Base-by-base conservation (phyloP, 768 basidiomycete species). In the Chalciporus piperatus region DNA sequence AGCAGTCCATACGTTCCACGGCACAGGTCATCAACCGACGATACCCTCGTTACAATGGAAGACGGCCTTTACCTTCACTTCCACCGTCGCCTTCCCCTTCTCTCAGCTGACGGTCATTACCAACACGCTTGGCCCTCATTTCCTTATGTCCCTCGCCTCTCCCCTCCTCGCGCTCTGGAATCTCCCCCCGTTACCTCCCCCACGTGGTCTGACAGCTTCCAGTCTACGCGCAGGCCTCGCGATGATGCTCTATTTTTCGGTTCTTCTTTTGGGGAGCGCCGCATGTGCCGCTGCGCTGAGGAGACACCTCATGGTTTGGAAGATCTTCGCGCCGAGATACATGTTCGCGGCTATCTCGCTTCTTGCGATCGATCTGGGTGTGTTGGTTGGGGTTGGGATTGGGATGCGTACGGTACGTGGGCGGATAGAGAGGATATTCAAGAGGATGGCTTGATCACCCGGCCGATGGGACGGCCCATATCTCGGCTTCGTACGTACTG, bases 261-360 rank as follows among this genome's bases (percentile, higher is more conserved):
- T 72, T 5, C 62, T 94, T 20, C 68, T 92, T 2, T 61, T 94
- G 4, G 85, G 88, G 4, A 80, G 83, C 14, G 85, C 91, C 3
- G 67, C 82, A 6, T 83, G 83, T 50, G 84, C 91, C 0, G 88
- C 92, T 8, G 79, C 84, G 59, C 70, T 95, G 46, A 70, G 93
- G 56, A 67, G 93, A 41, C 94, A 98, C 66, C 68, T 97, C 57
- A 97, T 97, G 94, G 94, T 98, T 20, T 99, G 97, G 97, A 98
- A 98, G 72, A 86, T 98, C 4, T 99, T 98, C 62, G 96, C 95
- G 33, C 97, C 97, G 55, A 73, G 96, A 55, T 97, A 95, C 65
- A 95, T 98, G 86, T 65, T 81, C 14, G 89, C 80, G 0, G 91
- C 81, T 0, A 61, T 82, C 4, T 78, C 79, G 25, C 66, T 96